Conservation (phyloP, 2,329 filamentous ascomycete species). For the Xylaria sp. region DNA sequence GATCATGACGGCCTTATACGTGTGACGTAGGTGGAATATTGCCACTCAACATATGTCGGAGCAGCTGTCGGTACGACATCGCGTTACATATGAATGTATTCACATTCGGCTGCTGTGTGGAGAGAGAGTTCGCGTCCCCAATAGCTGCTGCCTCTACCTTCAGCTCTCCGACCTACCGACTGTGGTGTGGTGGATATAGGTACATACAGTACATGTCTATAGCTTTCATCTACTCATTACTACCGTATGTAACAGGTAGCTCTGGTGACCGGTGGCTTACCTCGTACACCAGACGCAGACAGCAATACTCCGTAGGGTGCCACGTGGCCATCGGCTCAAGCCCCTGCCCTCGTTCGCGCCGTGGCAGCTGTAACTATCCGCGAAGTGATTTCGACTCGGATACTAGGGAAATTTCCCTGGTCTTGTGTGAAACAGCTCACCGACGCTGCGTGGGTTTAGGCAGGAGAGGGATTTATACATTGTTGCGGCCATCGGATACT, state of each 20-base stretch:
- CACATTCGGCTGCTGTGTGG: background rate
- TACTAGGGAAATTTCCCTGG: background rate
- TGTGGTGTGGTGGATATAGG: background rate
- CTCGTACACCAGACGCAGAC: background rate
- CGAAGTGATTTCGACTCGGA: background rate
- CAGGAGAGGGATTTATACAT: no score
- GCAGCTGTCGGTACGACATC: conserved; percentile 5
- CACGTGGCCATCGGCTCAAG: conserved; percentile 12
- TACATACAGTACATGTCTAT: background rate
- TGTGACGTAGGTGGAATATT: conserved; percentile 1
- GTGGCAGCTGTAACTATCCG: conserved; percentile 11
- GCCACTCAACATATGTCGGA: background rate
- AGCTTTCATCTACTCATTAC: background rate
- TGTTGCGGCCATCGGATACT: no score
- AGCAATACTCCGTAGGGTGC: conserved; percentile 6
- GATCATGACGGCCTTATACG: conserved; percentile 17
- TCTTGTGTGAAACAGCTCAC: conserved; percentile 4
- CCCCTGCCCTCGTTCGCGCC: conserved; percentile 3
- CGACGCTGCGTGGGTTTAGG: conserved; percentile 14
- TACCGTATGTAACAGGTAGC: background rate
- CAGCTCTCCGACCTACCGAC: conserved; percentile 21
- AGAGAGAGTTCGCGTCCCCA: no score
- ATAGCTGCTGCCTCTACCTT: background rate
- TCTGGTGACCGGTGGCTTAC: conserved; percentile 1
- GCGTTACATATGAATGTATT: background rate